Base-by-base conservation (phyloP, 805 yeast genomes). In the Kodamaea kaohsiungensis region DNA sequence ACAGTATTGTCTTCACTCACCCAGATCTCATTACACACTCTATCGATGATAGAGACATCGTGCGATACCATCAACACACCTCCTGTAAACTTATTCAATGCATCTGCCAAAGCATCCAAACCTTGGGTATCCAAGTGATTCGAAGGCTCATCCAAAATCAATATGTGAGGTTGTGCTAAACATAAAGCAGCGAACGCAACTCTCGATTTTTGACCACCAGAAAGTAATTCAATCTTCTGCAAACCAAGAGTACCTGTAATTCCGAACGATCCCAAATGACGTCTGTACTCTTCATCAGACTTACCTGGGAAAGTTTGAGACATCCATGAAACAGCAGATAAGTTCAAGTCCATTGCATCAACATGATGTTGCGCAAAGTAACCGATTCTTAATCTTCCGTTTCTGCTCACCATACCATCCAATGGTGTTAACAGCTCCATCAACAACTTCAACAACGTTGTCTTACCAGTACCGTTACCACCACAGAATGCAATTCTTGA, bases 401-500 rank as follows among this genome's bases (percentile, higher is more conserved):
- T 92, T 59, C 84, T 83, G 18, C 90, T 81, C 17, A 92, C 87
- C 53, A 81, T 78, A 53, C 99, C 99, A n/a, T 74, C 78, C 45
- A 85, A 66, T 1, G 99, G 98, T 18, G 76, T 75, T 51, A 88
- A 74, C 60, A 78, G 83, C 58, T 89, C 97, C 83, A 92, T 86
- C 62, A 95, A 77, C 43, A 95, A 76, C 69, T 93, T 93, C 66
- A 95, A 80, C 57, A 95, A 77, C 2, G 99, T 95, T 9, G 99
- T 92, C 71, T 95, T 95, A 88, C 99, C 99, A 67, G 97, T 90
- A 77, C 99, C 99, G 69, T 95, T 95, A 56, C 98, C 98, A 81
- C 99, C 99, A 56, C 95, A 97, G 56, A 95, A 79, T 0, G 98
- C 99, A 63, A 95, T 89, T 70, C 99, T 83, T 1, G 98, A 91